Conservation (phyloP, 2,329 filamentous ascomycete genomes). For the Aspergillus versicolor region DNA sequence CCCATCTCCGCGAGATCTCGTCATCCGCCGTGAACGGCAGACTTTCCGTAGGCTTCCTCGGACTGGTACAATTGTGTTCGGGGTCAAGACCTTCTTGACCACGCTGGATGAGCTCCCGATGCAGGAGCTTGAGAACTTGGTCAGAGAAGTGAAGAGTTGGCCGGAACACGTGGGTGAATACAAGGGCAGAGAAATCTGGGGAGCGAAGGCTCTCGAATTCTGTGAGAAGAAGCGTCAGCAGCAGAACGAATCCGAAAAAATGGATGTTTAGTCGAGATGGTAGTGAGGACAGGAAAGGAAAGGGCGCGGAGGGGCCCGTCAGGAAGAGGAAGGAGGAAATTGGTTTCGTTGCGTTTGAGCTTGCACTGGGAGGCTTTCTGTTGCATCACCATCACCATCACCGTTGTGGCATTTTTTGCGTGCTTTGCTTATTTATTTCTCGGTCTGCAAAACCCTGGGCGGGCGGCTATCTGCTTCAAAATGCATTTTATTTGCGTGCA, state of each 20-base stretch:
- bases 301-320: constrained; percentile 7
- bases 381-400: constrained; percentile 10
- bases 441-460: constrained; percentile 18
- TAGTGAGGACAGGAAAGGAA: neutral
- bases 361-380: constrained; percentile 12
- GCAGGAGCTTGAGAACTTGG: constrained; percentile 43
- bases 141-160: constrained; percentile 47
- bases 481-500: constrained; percentile 12
- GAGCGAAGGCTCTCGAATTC: constrained; percentile 37
- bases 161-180: constrained; percentile 46
- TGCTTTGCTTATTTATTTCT: constrained; percentile 7
- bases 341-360: neutral
- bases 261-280: constrained; percentile 18
- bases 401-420: constrained; percentile 13
- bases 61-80: constrained; percentile 49
- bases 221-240: constrained; percentile 27
- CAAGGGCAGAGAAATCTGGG: constrained; percentile 48
- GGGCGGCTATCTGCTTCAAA: constrained; percentile 28
- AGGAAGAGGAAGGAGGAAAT: neutral
- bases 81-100: constrained; percentile 49
- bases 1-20: constrained; percentile 40
- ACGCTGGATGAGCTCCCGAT: constrained; percentile 41
- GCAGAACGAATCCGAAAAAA: constrained; percentile 11
- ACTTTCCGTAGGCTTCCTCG: constrained; percentile 49
- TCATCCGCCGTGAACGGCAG: constrained; percentile 51